Base-by-base conservation (phyloP, 1,284 basidiomycete genomes). In the Athelia sp. region DNA sequence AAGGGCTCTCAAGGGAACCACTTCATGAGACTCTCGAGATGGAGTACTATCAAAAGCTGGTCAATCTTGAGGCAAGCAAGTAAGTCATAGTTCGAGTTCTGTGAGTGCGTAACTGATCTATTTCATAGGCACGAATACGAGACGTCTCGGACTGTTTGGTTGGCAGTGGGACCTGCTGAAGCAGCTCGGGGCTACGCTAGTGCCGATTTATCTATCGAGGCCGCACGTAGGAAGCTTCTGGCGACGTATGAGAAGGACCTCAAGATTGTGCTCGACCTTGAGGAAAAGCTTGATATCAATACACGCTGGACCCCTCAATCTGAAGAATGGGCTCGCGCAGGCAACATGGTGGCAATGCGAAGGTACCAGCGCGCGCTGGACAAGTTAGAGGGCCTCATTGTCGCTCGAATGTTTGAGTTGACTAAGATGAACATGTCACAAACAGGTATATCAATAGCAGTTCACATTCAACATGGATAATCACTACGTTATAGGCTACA, bases 401-500 rank as follows among this genome's bases (percentile, higher is more conserved):
- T 44, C 19, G 18, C 43, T 26, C 23, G 43, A 6, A 44, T 44
- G 24, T 44, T 44, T 23, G 43, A 44, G 23, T 21, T 44, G 21
- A 44, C 43, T 22, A 44, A 44, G 17, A 44, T 44, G 43, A 44
- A 44, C 43, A 22, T 22, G 24, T 44, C 43, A 9, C 43, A 44
- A n/a, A 44, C 43, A 18, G 43, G 43, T 44, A 21, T 22, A 21
- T 43, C 4, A n/a, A n/a, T n/a, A n/a, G n/a, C 35, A 32, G n/a
- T 9, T n/a, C 43, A 44, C 23, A 8, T 44, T n/a, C 19, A 8
- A 21, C 36, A 6, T 40, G 6, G 15, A 40, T 40, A 40, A 17
- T n/a, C 19, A 40, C 6, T 40, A n/a, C 19, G 6, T 11, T 34
- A 34, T n/a, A 66, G 63, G 60, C 2, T 65, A 67, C 44, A 62